Evolutionary conservation across 2,329 filamentous ascomycete genomes (phyloP), one percentile per base, ranked within the genome.

Genomic region (Penicillium sp.): DNA sequence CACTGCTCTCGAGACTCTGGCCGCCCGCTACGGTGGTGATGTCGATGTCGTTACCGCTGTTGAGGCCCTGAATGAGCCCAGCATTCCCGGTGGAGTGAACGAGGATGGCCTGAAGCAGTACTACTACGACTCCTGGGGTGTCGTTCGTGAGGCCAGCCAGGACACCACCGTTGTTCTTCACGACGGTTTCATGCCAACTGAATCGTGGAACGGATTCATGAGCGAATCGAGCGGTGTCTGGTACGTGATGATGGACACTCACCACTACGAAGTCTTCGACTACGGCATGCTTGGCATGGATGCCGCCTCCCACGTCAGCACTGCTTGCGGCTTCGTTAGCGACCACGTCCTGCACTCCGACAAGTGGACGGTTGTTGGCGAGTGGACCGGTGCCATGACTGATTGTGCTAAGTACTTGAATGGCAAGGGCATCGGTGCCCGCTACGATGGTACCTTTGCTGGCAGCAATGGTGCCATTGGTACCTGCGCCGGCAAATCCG

Each of bases 301-400:
- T 31, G 75, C 76, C 3, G 69, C 72, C 55, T 63, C 80, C 47
- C 84, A 87, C 56, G 69, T 80, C 32, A 68, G 77, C 49, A 68
- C 71, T 25, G 81, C 80, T 44, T 87, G 83, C 69, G 74, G 72
- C 45, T 77, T 79, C 56, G 75, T 74, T 2, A 63, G 66, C 2
- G 62, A 67, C 6, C 81, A 81, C 54, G 61, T 75, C 50, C 65
- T 68, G 6, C 72, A 74, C 28, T 72, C 75, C 4, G 82, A 87
- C 65, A 86, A 87, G 66, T 84, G 80, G 76, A 78, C 80, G n/a
- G 72, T 87, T 47, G 78, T 85, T 4, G 84, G 84, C 37, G 84
- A 88, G 65, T 87, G 84, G 83, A 81, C 79, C 1, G 83, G 77
- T 20, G 84, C 83, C 12, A 78, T 86, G 75, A 87, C 84, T 2